Evolutionary conservation across 805 yeast species (phyloP), one percentile per base, ranked within the genome.

Genomic region (Maudiozyma pseudohumilis): DNA sequence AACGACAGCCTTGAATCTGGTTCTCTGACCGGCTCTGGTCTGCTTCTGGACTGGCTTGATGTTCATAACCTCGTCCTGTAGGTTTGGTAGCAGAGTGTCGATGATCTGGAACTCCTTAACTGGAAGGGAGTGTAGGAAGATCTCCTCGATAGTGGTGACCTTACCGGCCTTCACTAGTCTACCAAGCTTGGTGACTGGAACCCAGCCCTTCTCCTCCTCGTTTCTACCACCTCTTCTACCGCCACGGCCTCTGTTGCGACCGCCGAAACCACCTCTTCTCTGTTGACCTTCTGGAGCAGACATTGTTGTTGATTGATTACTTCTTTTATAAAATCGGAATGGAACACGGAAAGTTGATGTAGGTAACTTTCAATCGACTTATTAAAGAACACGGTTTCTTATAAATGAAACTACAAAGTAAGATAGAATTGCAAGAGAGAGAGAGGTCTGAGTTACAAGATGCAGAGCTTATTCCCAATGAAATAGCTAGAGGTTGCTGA

Each of bases 1-100:
- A 68, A 92, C 97, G 65, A 92, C 95, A 72, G 97, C 98, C 92
- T 94, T 94, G 82, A 92, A 88, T 80, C 98, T 87, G 75, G 97
- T 92, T 81, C 98, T 89, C 80, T 92, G 98, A 87, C 98, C 98
- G 64, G 98, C 98, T 75, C 95, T 80, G 80, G 98, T 92, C 77
- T 92, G 98, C 82, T 92, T 92, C 77, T 92, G 98, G 61, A 92
- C 98, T 58, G 98, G 94, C 77, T 89, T 81, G 77, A 92, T 92
- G 86, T 89, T 89, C 98, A 92, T 92, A 66, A 92, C 96, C 76
- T 89, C 95, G 70, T 92, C 98, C 74, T 82, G 80, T 68, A 92
- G 81, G 65, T 74, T 80, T 68, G 98, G 98, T 64, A 92, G 77
- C 70, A 92, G 77, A 65, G 78, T 79, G 77, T 92, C 98, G 63